Conservation (phyloP, 179 eudicot genomes). For the Gypsophila paniculata region DNA sequence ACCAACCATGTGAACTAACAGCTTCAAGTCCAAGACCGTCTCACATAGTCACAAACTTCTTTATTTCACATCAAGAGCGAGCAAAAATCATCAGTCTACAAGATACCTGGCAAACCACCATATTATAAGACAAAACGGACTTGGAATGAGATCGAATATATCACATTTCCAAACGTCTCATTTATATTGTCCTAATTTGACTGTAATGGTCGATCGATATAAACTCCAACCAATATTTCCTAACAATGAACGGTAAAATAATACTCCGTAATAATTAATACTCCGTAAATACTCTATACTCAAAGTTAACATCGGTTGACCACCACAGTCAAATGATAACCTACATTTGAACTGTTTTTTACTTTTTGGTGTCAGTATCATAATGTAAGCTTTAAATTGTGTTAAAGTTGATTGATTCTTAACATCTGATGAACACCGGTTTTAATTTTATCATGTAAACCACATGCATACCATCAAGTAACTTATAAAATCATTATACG, state of each 20-base stretch:
- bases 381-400: no score
- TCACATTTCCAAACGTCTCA: neutral
- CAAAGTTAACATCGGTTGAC: no score
- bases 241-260: neutral
- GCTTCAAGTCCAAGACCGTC: neutral
- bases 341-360: neutral
- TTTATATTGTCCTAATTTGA: neutral
- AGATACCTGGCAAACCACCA: neutral
- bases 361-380: no score
- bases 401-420: no score
- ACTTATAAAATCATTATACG: no score
- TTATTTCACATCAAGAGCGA: neutral
- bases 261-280: no score
- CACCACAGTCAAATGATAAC: neutral
- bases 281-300: no score
- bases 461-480: no score
- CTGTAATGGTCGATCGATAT: no score
- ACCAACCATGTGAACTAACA: neutral
- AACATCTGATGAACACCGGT: no score
- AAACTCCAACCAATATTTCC: neutral
- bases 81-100: neutral
- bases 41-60: neutral
- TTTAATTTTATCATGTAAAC: no score
- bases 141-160: neutral
- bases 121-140: neutral